phyloP scores from a whole-genome alignment of 306 rosid species.

The Alnus rubra region DNA sequence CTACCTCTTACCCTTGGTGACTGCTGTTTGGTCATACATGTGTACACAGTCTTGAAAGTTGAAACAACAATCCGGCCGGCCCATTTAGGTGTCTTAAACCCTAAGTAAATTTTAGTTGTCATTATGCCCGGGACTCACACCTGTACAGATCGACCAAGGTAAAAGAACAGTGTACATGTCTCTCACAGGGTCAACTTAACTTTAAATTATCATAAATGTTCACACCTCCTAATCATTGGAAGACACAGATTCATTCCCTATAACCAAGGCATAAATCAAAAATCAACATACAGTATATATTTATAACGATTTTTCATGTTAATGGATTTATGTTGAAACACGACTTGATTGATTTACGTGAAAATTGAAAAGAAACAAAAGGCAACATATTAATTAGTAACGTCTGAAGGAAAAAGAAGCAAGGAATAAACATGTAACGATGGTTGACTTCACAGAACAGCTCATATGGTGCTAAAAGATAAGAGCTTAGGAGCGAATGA shows the following conservation, averaged over 20 bases:
- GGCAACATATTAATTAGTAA: constrained; percentile 59
- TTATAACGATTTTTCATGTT: constrained; percentile 1
- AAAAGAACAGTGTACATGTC: too few relatives aligned
- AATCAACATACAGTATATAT: too few relatives aligned
- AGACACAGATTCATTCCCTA: constrained; percentile 46
- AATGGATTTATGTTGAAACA: constrained; percentile 23
- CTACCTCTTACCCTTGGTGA: too few relatives aligned
- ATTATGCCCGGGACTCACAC: too few relatives aligned
- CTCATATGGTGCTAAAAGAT: constrained; percentile 57
- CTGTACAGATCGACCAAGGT: too few relatives aligned
- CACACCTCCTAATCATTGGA: constrained; percentile 43
- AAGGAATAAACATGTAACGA: constrained; percentile 33
- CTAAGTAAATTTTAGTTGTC: not conserved
- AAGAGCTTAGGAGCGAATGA: constrained; percentile 54
- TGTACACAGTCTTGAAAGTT: too few relatives aligned
- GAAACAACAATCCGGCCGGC: not conserved
- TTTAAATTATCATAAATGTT: too few relatives aligned
- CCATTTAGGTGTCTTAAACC: not conserved
- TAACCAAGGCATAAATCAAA: constrained; percentile 25
- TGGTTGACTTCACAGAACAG: constrained; percentile 73
- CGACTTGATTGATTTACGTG: constrained; percentile 18
- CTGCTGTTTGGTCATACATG: not conserved
- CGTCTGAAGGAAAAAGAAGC: constrained; percentile 27
- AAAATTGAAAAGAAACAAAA: constrained; percentile 53
- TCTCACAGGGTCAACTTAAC: too few relatives aligned